Evolutionary conservation across 805 yeast species (phyloP).

Genomic region (Metschnikowia cubensis): DNA sequence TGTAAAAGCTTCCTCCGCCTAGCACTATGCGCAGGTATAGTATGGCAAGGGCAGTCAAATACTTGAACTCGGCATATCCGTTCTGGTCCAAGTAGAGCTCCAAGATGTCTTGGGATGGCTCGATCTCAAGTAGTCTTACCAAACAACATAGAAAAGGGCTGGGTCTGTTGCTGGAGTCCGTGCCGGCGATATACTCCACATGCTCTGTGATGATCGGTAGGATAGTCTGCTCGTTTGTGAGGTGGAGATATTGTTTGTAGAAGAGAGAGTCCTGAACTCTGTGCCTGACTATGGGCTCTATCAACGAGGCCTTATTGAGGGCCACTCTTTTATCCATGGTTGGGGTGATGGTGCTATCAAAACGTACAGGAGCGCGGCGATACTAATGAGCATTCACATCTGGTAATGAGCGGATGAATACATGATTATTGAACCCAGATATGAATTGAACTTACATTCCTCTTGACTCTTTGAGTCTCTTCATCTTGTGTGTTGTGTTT

Average conservation of each 20-base stretch:
- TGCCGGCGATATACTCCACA: constrained; percentile 52
- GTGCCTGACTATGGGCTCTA: constrained; percentile 42
- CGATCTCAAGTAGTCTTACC: constrained; percentile 71
- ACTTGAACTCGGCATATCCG: constrained; percentile 59
- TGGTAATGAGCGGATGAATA: neutral
- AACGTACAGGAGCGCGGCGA: neutral
- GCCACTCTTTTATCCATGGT: constrained; percentile 18
- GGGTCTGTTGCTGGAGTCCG: constrained; percentile 55
- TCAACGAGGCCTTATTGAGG: constrained; percentile 28
- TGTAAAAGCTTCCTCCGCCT: constrained; percentile 24
- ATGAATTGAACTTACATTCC: too few relatives aligned
- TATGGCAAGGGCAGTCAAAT: constrained; percentile 64
- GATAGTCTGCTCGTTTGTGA: constrained; percentile 40
- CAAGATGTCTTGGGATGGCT: constrained; percentile 60
- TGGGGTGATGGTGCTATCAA: neutral
- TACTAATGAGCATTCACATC: neutral
- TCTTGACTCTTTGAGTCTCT: too few relatives aligned
- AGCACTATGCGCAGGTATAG: constrained; percentile 59
- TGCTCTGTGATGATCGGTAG: constrained; percentile 31
- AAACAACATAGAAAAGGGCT: constrained; percentile 73
- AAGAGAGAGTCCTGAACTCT: constrained; percentile 41
- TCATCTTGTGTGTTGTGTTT: too few relatives aligned
- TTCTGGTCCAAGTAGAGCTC: constrained; percentile 52
- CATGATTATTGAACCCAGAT: too few relatives aligned
- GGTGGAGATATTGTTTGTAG: constrained; percentile 38